These are phyloP conservation scores for Rhodamnia rubescens DNA, from an alignment of 345 rosid genomes.

Conservation along the genomic window DNA sequence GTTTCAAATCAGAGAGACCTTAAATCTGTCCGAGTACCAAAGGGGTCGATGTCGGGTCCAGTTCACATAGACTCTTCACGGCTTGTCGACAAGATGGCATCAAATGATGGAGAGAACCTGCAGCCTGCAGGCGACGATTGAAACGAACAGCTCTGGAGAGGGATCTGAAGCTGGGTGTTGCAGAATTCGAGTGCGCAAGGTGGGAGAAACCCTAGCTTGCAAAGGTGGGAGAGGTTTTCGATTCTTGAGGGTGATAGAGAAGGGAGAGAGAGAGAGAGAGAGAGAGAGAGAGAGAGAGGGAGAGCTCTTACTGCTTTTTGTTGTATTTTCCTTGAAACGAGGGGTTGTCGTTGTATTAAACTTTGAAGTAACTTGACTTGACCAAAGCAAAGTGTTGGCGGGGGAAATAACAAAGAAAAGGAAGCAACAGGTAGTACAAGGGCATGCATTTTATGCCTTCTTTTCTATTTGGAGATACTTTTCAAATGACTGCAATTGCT, in stretches of 20 bases:
- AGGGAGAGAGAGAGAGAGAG: neutral
- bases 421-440: neutral
- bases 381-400: neutral
- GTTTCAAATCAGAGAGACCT: neutral
- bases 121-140: neutral
- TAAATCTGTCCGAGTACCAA: neutral
- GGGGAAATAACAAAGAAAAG: neutral
- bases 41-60: neutral
- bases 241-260: neutral
- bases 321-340: neutral
- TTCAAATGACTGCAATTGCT: neutral
- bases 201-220: neutral
- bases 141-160: neutral
- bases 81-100: neutral
- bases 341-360: neutral
- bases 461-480: neutral
- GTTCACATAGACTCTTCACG: neutral
- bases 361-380: neutral
- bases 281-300: neutral
- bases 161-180: neutral
- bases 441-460: neutral
- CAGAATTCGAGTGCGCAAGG: neutral
- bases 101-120: neutral
- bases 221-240: neutral
- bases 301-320: neutral